Evolutionary conservation across 768 basidiomycete genomes (phyloP).

Genomic region (Saitozyma podzolica): DNA sequence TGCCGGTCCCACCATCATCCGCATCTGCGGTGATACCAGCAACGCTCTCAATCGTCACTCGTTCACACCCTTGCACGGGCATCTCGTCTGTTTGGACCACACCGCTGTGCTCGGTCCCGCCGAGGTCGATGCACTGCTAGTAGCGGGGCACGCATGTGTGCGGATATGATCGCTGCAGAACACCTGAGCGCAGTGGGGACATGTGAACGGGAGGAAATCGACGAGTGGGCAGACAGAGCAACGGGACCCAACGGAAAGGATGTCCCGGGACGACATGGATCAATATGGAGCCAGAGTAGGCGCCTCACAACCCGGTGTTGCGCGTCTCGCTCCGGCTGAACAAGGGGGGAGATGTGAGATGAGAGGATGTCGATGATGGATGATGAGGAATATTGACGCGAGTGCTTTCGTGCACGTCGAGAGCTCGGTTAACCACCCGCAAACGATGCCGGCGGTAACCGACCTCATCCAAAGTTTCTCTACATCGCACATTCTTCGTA

Average conservation of each 20-base stretch:
- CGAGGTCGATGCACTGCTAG: too few species aligned
- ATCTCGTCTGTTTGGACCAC: constrained; percentile 9
- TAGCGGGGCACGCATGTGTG: constrained; percentile 18
- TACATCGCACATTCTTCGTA: not conserved
- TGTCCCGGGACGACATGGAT: too few species aligned
- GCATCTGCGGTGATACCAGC: constrained; percentile 16
- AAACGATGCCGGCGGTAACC: too few species aligned
- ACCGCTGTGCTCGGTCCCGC: constrained; percentile 8
- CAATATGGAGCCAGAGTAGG: too few species aligned
- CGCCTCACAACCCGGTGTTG: too few species aligned
- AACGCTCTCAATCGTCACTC: constrained; percentile 32
- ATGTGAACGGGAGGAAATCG: constrained; percentile 41
- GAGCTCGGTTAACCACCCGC: too few species aligned
- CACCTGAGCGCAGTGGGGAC: constrained; percentile 17
- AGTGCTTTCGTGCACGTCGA: too few species aligned
- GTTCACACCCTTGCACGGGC: constrained; percentile 24
- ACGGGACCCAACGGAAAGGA: constrained; percentile 22
- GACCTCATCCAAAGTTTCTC: too few species aligned
- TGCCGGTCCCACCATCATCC: not conserved
- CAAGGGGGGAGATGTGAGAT: too few species aligned
- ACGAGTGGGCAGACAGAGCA: constrained; percentile 28
- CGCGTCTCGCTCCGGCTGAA: too few species aligned
- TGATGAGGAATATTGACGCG: too few species aligned
- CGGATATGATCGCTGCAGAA: constrained; percentile 34
- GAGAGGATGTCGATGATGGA: too few species aligned